A percentile compares a stretch with the other conserved stretches of the same genome.
Evolutionary conservation across 768 basidiomycete species (phyloP).

Genomic region (Hygrophoropsis aurantiaca): DNA sequence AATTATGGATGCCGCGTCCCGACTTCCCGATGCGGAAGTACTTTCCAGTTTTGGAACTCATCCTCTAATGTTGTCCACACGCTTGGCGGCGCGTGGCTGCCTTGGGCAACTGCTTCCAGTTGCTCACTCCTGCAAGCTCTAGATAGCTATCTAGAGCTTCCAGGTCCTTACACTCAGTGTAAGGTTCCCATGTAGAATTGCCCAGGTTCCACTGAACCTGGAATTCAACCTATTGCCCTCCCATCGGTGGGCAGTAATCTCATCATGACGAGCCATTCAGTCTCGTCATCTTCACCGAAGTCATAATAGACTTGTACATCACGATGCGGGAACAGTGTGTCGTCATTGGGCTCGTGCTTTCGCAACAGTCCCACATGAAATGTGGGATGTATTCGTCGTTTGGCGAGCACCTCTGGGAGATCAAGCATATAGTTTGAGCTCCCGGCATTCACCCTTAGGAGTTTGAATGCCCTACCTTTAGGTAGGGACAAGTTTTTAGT

Average conservation of each 20-base stretch:
- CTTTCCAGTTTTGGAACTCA: too few relatives aligned
- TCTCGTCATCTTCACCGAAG: conserved; percentile 29
- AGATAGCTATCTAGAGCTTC: conserved; percentile 31
- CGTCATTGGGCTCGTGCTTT: conserved; percentile 28
- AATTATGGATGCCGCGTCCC: too few relatives aligned
- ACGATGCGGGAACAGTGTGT: conserved; percentile 34
- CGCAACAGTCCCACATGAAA: conserved; percentile 36
- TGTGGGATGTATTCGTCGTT: conserved; percentile 27
- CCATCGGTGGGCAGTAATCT: conserved; percentile 29
- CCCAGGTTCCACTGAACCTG: conserved; percentile 32
- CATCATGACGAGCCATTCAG: conserved; percentile 39
- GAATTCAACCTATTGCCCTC: conserved; percentile 17
- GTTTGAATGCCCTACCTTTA: conserved; percentile 30
- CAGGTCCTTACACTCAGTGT: conserved; percentile 21
- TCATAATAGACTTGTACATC: conserved; percentile 32
- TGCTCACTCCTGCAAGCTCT: conserved; percentile 17
- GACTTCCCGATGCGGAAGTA: too few relatives aligned
- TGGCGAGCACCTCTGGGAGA: conserved; percentile 25
- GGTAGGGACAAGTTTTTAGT: conserved; percentile 36
- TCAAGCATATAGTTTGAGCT: conserved; percentile 30
- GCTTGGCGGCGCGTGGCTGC: too few relatives aligned
- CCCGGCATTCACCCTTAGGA: conserved; percentile 14
- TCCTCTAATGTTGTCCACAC: too few relatives aligned
- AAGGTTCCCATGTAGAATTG: conserved; percentile 34
- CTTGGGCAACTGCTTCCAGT: neutral